Base-by-base conservation (phyloP, 306 rosid genomes). In the Arachis hypogaea region DNA sequence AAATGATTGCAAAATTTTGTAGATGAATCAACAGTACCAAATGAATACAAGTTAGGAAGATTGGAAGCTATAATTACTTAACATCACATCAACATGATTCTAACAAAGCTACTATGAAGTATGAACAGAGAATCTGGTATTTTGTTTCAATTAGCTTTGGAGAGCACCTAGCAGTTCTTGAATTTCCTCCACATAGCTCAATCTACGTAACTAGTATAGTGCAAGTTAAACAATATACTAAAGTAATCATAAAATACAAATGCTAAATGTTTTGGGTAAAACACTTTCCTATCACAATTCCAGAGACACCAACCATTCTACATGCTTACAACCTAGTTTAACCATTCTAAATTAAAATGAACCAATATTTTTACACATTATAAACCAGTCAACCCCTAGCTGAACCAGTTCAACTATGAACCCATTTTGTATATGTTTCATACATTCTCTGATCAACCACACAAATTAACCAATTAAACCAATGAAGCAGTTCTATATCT, bases 81-180 rank as follows among this genome's bases (percentile, higher is more conserved):
- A 54, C 57, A 29, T 44, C 45, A 38, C 28, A 7, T 7, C 60
- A 3, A 12, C 51, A 29, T 29, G 62, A 29, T 63, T 63, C 4
- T 9, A 2, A 11, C 61, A 47, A 4, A 47, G 67, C 60, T 45
- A 76, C 30, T 7, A 29, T 18, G 18, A 18, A 18, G 18, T 33
- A 59, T 58, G 38, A 49, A 44, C 22, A 54, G 44, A 18, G 18
- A 55, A 45, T 55, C 16, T 30, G 63, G 22, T n/a, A 36, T 7
- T 18, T 28, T 41, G 38, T 47, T 47, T 30, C 6, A 58, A 56
- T 28, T 42, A 47, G 49, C 8, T 55, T 44, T 49, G 50, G 16
- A 71, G 5, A 45, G 59, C 47, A 33, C 83, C 97, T 80, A 83
- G 40, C 8, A 50, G 30, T 61, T 33, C 16, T 4, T 4, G 12